A percentile compares a stretch with the other conserved stretches of the same genome.
Evolutionary conservation across 2,329 filamentous ascomycete species (phyloP).

Genomic region (Geoglossum cookeanum): DNA sequence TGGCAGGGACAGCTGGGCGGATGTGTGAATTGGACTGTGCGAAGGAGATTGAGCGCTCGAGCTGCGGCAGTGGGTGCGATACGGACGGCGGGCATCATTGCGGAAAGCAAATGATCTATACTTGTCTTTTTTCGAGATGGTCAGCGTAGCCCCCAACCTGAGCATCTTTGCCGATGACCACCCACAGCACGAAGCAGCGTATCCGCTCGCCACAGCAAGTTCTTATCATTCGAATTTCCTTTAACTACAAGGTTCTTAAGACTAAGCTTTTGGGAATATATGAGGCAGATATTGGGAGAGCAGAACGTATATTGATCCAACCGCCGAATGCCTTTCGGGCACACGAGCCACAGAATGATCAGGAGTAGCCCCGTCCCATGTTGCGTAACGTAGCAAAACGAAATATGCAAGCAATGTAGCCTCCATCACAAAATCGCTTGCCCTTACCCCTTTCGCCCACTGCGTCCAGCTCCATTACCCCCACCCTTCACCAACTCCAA

Average conservation of each 20-base stretch:
- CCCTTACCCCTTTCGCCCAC: background rate
- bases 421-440: background rate
- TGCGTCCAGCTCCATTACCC: background rate
- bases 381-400: background rate
- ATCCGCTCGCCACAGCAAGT: too few relatives aligned
- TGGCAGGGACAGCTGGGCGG: constrained; percentile 84
- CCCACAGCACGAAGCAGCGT: background rate
- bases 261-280: background rate
- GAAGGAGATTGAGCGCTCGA: constrained; percentile 53
- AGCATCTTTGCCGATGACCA: background rate
- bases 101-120: background rate
- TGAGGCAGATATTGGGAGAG: background rate
- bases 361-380: background rate
- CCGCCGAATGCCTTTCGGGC: background rate
- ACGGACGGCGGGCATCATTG: background rate
- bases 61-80: constrained; percentile 28
- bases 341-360: background rate
- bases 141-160: too few relatives aligned
- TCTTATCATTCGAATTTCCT: background rate
- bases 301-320: background rate
- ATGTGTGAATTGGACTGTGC: constrained; percentile 80
- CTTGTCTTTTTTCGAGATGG: background rate
- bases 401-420: background rate
- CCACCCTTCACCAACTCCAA: constrained; percentile 57
- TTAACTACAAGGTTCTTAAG: background rate